These are phyloP conservation scores for Boletus rex-veris DNA, from an alignment of 768 basidiomycete species.

Conservation along the genomic window DNA sequence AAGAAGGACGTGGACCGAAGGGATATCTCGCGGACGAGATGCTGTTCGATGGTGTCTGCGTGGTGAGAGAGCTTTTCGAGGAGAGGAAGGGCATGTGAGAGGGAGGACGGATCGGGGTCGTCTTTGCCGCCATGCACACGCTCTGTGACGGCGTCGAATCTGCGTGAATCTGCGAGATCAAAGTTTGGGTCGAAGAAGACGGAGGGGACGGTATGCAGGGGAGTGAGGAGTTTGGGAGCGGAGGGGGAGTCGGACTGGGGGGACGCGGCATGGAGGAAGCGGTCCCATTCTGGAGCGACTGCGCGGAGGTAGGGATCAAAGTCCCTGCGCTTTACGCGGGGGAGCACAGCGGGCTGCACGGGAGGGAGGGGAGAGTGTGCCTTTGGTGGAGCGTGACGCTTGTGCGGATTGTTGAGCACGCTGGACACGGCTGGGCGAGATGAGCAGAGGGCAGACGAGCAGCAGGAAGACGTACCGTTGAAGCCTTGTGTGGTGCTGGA, in stretches of 20 bases:
- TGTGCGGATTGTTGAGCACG: constrained; percentile 87
- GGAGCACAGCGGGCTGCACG: constrained; percentile 68
- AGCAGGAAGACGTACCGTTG: constrained; percentile 58
- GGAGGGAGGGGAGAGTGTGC: constrained; percentile 77
- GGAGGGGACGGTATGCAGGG: constrained; percentile 70
- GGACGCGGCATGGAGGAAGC: constrained; percentile 50
- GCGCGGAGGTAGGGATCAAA: constrained; percentile 79
- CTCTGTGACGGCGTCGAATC: constrained; percentile 75
- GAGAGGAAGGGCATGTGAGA: constrained; percentile 66
- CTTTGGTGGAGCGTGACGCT: constrained; percentile 81
- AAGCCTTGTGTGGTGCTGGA: constrained; percentile 83
- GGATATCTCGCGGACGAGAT: constrained; percentile 90
- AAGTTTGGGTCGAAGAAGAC: constrained; percentile 80
- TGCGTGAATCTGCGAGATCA: constrained; percentile 75
- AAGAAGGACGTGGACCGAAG: constrained; percentile 93
- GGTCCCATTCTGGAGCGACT: constrained; percentile 73
- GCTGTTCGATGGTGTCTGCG: constrained; percentile 90
- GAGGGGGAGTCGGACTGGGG: constrained; percentile 25
- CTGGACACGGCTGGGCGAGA: constrained; percentile 79
- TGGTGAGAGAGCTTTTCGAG: constrained; percentile 90
- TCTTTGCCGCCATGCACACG: constrained; percentile 39
- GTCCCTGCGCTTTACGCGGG: constrained; percentile 77
- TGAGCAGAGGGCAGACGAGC: background rate
- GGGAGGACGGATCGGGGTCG: constrained; percentile 53
- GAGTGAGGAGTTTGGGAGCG: constrained; percentile 48